Conservation (phyloP, 176 grass and related monocot species). For the Hyparrhenia diplandra region DNA sequence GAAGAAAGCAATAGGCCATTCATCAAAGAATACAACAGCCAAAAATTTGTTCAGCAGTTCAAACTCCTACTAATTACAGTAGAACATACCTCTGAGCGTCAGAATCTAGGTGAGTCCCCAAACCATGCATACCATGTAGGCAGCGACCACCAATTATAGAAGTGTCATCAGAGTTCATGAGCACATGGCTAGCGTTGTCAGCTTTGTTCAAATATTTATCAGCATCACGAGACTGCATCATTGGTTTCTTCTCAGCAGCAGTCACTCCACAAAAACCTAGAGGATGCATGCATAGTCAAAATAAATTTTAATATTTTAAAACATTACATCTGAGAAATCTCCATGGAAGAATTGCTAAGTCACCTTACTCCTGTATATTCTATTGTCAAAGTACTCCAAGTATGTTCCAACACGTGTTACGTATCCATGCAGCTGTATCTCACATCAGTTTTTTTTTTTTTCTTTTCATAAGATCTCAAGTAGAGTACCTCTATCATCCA, state of each 20-base stretch:
- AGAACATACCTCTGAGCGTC: constrained; percentile 40
- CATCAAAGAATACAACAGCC: background rate
- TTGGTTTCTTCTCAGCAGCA: constrained; percentile 34
- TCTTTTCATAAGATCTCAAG: background rate
- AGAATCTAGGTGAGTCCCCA: background rate
- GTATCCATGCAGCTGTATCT: background rate
- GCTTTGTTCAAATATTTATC: constrained; percentile 18
- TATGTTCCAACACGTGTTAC: background rate
- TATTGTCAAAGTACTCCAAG: constrained; percentile 2
- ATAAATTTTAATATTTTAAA: constrained; percentile 15
- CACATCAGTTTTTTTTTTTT: background rate
- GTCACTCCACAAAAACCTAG: constrained; percentile 40
- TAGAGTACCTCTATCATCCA: constrained; percentile 1
- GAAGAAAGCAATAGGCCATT: background rate
- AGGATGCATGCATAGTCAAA: background rate
- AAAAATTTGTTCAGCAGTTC: background rate
- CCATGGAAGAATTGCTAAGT: background rate
- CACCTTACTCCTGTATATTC: background rate
- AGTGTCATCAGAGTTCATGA: background rate
- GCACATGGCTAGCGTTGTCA: constrained; percentile 1
- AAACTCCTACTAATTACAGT: constrained; percentile 6
- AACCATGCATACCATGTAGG: constrained; percentile 11
- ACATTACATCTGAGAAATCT: constrained; percentile 8
- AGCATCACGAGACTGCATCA: background rate
- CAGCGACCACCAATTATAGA: background rate